phyloP scores from a whole-genome alignment of 129 eudicot species.

The Escallonia herrerae region DNA sequence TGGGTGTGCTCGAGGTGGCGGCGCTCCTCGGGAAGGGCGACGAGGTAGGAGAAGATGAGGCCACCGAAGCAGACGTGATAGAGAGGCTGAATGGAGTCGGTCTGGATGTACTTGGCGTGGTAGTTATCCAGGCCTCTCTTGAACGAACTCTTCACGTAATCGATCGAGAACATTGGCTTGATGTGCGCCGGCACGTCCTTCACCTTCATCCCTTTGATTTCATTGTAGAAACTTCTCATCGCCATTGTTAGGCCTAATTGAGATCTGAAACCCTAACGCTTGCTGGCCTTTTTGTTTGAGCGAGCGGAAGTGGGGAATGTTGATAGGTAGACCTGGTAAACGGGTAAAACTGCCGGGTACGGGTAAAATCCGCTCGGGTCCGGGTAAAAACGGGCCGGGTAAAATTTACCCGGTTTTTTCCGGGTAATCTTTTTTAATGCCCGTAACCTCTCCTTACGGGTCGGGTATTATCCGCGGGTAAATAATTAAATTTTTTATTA shows the following conservation, averaged over 20 bases:
- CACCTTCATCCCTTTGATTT: conserved; percentile 63
- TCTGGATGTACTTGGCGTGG: conserved; percentile 73
- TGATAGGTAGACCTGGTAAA: no score
- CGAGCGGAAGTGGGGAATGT: no score
- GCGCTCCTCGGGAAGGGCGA: conserved; percentile 91
- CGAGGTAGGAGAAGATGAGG: conserved; percentile 70
- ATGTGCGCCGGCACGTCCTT: conserved; percentile 57
- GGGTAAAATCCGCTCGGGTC: no score
- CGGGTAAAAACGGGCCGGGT: no score
- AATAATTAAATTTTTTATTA: no score
- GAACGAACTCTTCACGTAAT: conserved; percentile 40
- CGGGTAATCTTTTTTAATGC: no score
- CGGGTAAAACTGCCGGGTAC: no score
- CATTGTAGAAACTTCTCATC: conserved; percentile 53
- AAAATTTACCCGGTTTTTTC: no score
- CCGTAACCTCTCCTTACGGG: no score
- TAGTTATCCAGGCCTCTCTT: conserved; percentile 54
- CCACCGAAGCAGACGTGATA: conserved; percentile 87
- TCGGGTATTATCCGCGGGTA: no score
- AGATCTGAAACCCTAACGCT: conserved; percentile 43
- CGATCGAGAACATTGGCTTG: conserved; percentile 32
- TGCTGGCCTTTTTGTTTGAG: background rate
- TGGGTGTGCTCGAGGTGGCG: conserved; percentile 87
- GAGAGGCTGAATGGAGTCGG: conserved; percentile 59
- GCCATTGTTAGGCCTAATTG: conserved; percentile 33